Percentiles rank a stretch among this genome's conserved stretches.
Evolutionary conservation across 1,139 yeast genomes (phyloP).

Genomic region (Protomyces macrosporus): DNA sequence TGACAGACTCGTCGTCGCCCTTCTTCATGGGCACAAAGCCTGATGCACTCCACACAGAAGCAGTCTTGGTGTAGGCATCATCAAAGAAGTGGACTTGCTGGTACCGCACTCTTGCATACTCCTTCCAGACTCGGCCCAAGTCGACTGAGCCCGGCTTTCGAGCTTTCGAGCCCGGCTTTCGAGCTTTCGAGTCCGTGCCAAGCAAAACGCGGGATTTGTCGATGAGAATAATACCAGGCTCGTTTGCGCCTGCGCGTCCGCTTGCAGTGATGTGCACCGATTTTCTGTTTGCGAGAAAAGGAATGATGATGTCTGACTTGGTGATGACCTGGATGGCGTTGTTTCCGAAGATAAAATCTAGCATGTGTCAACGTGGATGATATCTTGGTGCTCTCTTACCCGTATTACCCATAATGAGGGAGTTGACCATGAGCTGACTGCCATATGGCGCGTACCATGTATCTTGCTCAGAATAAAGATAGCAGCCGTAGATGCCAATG

Average conservation of each 20-base stretch:
- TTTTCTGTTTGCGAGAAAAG: neutral
- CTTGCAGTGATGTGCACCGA: neutral
- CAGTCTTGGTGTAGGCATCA: neutral
- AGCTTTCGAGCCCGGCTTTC: neutral
- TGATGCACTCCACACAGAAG: neutral
- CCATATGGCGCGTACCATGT: neutral
- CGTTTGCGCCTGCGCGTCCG: neutral
- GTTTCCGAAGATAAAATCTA: neutral
- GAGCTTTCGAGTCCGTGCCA: no score
- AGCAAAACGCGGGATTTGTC: neutral
- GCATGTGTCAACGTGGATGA: neutral
- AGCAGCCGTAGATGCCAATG: neutral
- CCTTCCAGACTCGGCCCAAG: neutral
- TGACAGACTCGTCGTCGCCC: neutral
- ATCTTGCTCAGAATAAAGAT: neutral
- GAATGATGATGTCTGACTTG: neutral
- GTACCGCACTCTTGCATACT: neutral
- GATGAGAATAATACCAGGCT: neutral
- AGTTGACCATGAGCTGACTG: neutral
- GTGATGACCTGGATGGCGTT: neutral
- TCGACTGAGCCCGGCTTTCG: neutral
- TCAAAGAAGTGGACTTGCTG: neutral
- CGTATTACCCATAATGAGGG: neutral
- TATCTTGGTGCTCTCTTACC: neutral
- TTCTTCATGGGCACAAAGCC: neutral